Evolutionary conservation across 139 green algal species (phyloP).

Genomic region (Asterochloris sp.): DNA sequence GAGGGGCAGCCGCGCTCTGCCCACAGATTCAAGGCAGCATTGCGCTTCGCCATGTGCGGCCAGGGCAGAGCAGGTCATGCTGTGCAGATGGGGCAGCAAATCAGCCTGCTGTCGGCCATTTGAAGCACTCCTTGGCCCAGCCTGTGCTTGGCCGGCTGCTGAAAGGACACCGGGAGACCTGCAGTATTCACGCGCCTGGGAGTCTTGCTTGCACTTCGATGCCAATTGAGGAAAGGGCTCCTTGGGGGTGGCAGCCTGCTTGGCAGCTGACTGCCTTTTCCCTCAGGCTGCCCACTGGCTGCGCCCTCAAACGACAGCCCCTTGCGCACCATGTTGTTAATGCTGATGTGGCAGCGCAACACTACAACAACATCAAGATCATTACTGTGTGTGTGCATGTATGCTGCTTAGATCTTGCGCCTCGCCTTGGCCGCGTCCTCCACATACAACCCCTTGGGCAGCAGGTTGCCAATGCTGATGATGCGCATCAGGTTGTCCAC

Average conservation of each 20-base stretch:
- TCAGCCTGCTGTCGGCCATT: too few species aligned
- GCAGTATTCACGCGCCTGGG: background rate
- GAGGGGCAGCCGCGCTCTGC: background rate
- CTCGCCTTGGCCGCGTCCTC: conserved; percentile 71
- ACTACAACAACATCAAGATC: too few species aligned
- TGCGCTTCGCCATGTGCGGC: background rate
- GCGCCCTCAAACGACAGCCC: too few species aligned
- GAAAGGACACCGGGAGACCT: background rate
- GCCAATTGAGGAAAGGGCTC: too few species aligned
- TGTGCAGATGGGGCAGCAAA: background rate
- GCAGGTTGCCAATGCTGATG: conserved; percentile 74
- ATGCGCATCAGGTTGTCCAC: conserved; percentile 94
- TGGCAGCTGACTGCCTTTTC: too few species aligned
- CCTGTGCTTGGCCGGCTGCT: too few species aligned
- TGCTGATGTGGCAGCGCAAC: too few species aligned
- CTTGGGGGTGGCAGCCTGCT: too few species aligned
- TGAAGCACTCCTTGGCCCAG: too few species aligned
- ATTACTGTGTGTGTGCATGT: too few species aligned
- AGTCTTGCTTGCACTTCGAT: background rate
- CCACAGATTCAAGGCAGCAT: background rate
- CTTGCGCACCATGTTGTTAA: too few species aligned
- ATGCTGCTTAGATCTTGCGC: background rate
- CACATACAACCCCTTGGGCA: conserved; percentile 86
- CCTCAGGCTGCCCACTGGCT: too few species aligned
- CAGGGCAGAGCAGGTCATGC: background rate